Evolutionary conservation across 495 filamentous ascomycete genomes (phyloP), one percentile per base, ranked within the genome.

Genomic region (Saxispiralis lemnorum): DNA sequence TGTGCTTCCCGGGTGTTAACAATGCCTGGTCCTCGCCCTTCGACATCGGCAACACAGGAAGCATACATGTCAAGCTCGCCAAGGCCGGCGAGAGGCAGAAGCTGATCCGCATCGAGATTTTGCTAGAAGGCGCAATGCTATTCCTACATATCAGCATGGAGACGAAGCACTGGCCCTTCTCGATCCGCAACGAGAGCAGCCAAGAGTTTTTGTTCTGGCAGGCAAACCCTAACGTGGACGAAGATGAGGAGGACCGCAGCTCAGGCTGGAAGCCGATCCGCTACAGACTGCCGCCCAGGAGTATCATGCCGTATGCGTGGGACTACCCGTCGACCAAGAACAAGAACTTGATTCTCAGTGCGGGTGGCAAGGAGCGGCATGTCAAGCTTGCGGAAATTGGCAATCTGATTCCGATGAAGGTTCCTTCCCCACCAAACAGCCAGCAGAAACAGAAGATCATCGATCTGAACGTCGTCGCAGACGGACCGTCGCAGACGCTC

Each of bases 231-330:
- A 76, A 76, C 49, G 55, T 78, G 24, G 79, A 83, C 44, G 88
- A 93, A 48, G 88, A 93, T 38, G 75, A 78, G 44, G 80, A 87
- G 48, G 84, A 92, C 49, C 66, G 71, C 33, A 64, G 65, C 19
- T 82, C 79, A 39, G 79, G 83, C 6, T 97, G 87, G 81, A 75
- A 81, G 43, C 84, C 83, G 10, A 81, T 96, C 49, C 68, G 83
- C 32, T 97, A 97, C 58, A 81, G 87, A n/a, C 71, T 97, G 12
- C 89, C 89, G 2, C 76, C 86, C 6, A 72, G 92, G 28, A 95
- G 88, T 59, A 93, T 96, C 61, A 97, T 97, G 89, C 88, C 92
- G 4, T 97, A 97, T 57, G 88, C 89, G 21, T 97, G 89, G 89
- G 92, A 97, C 57, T 96, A 89, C 63, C 89, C 89, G 1, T 86